A percentile compares a stretch with the other conserved stretches of the same genome.
These are phyloP conservation scores for Boletus insuetus DNA, from an alignment of 768 basidiomycete genomes.

Conservation along the genomic window DNA sequence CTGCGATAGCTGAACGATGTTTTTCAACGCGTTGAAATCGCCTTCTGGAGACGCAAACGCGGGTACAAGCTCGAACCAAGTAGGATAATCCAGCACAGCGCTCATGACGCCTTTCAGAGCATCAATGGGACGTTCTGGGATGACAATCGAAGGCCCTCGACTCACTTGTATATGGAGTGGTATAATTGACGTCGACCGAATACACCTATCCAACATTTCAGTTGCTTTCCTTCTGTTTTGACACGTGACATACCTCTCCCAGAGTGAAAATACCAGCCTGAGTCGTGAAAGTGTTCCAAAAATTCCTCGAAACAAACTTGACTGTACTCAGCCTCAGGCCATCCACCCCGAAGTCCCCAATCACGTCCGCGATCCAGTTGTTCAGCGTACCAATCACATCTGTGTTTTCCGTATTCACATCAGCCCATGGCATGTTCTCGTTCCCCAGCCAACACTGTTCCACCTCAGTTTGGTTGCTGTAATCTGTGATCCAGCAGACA, in stretches of 20 bases:
- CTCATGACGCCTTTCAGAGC: conserved; percentile 37
- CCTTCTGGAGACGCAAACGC: conserved; percentile 38
- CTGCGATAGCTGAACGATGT: conserved; percentile 32
- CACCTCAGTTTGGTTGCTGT: conserved; percentile 45
- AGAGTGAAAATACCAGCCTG: conserved; percentile 52
- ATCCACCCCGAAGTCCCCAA: conserved; percentile 48
- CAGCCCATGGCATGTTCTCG: conserved; percentile 48
- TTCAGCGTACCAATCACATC: conserved; percentile 43
- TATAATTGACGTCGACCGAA: conserved; percentile 40
- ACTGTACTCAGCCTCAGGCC: conserved; percentile 59
- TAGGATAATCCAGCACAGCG: conserved; percentile 49
- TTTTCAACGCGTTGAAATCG: conserved; percentile 32
- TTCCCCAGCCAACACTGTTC: conserved; percentile 65
- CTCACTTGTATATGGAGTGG: conserved; percentile 41
- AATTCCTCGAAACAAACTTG: conserved; percentile 52
- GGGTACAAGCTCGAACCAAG: conserved; percentile 42
- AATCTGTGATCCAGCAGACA: conserved; percentile 41
- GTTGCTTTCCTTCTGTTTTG: conserved; percentile 14
- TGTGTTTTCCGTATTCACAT: conserved; percentile 53
- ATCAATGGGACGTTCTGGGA: background rate
- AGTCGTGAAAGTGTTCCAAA: conserved; percentile 52
- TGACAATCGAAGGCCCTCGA: background rate
- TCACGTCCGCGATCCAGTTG: conserved; percentile 46
- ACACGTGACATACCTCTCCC: conserved; percentile 44
- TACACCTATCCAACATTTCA: conserved; percentile 34